These are phyloP conservation scores for Begonia masoniana DNA, from an alignment of 306 rosid genomes.

Conservation along the genomic window DNA sequence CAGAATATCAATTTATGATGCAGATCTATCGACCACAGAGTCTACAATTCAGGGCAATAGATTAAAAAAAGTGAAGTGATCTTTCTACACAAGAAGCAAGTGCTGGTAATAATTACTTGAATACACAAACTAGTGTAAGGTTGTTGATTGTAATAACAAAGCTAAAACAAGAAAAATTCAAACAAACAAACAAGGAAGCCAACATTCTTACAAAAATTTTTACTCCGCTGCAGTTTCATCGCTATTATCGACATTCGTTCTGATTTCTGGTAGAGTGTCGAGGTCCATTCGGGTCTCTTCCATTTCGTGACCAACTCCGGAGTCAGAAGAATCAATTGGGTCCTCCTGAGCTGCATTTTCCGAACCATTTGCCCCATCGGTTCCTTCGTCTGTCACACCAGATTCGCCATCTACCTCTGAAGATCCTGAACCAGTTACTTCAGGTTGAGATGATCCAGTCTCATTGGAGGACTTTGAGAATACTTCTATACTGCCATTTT, in stretches of 20 bases:
- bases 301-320: slow-evolving; percentile 26
- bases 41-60: too few species aligned
- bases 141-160: background rate
- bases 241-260: slow-evolving; percentile 31
- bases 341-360: slow-evolving; percentile 38
- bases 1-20: too few species aligned
- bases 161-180: background rate
- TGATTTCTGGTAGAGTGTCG: slow-evolving; percentile 50
- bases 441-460: slow-evolving; percentile 2
- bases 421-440: background rate
- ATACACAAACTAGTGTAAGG: too few species aligned
- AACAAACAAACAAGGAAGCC: slow-evolving; percentile 9
- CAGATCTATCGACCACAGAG: too few species aligned
- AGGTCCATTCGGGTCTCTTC: slow-evolving; percentile 45
- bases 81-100: too few species aligned
- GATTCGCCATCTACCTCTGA: slow-evolving; percentile 19
- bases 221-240: slow-evolving; percentile 59
- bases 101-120: too few species aligned
- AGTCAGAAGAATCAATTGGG: slow-evolving; percentile 54
- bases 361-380: slow-evolving; percentile 21
- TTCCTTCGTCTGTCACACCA: slow-evolving; percentile 16
- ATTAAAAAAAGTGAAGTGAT: too few species aligned
- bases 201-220: slow-evolving; percentile 8
- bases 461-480: slow-evolving; percentile 16
- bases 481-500: slow-evolving; percentile 19